Evolutionary conservation across 352 stramenopile genomes (phyloP).

Genomic region (Elongisporangium undulatum): DNA sequence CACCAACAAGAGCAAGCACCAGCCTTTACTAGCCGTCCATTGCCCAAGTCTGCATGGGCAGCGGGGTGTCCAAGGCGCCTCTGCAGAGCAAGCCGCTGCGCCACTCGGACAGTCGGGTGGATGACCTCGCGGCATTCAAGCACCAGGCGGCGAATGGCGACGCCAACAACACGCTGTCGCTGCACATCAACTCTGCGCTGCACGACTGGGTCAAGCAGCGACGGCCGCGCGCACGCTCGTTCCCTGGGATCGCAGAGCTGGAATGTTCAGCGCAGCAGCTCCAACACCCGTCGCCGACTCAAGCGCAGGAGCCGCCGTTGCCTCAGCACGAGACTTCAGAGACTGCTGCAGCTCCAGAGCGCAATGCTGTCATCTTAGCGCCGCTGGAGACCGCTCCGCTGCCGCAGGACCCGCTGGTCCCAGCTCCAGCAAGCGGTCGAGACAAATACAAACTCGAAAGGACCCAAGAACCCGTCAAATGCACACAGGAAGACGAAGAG

Average conservation of each 20-base stretch:
- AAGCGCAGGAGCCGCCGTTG: constrained; percentile 1
- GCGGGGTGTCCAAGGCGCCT: constrained; percentile 21
- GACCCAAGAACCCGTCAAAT: not conserved
- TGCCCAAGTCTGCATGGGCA: constrained; percentile 19
- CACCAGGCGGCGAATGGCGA: not conserved
- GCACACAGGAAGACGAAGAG: constrained; percentile 11
- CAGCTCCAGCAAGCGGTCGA: no score
- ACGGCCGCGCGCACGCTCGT: constrained; percentile 9
- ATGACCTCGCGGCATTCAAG: constrained; percentile 9
- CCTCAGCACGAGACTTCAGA: no score
- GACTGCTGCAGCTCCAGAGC: no score
- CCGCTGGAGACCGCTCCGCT: no score
- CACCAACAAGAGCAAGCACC: no score
- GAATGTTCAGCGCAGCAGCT: constrained; percentile 1
- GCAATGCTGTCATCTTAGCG: no score
- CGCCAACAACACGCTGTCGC: constrained; percentile 11
- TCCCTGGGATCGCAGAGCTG: constrained; percentile 5
- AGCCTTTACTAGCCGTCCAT: no score
- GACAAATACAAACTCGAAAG: constrained; percentile 5
- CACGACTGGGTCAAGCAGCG: not conserved
- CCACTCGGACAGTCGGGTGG: constrained; percentile 25
- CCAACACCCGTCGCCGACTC: not conserved
- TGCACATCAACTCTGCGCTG: constrained; percentile 1
- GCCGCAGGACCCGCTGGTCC: no score
- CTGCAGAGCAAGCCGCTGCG: constrained; percentile 21